phyloP scores from a whole-genome alignment of 495 filamentous ascomycete genomes.

The Aspergillus olivimuriae region DNA sequence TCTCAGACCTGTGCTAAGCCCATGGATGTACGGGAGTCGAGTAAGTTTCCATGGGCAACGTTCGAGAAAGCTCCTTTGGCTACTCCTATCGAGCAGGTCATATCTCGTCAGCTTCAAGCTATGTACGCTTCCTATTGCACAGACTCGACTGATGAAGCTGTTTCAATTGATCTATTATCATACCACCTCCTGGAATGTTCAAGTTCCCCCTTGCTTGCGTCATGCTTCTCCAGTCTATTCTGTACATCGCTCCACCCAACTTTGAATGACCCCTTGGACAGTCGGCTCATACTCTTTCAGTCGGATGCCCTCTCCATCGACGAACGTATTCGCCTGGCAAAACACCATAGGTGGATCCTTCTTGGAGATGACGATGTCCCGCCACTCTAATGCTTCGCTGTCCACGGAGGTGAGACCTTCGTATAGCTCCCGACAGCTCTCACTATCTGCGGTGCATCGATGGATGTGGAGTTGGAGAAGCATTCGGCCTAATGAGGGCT shows the following conservation, averaged over 20 bases:
- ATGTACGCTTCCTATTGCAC: too few relatives aligned
- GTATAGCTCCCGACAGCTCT: slow-evolving; percentile 30
- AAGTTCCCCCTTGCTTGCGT: too few relatives aligned
- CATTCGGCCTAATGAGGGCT: slow-evolving; percentile 35
- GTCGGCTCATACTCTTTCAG: slow-evolving; percentile 40
- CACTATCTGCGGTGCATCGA: slow-evolving; percentile 40
- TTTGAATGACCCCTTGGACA: slow-evolving; percentile 33
- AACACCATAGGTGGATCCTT: slow-evolving; percentile 28
- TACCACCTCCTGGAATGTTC: too few relatives aligned
- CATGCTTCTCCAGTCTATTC: too few relatives aligned
- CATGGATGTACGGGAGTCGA: not conserved
- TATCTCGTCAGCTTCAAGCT: too few relatives aligned
- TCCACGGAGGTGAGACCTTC: slow-evolving; percentile 34
- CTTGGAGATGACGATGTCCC: slow-evolving; percentile 29
- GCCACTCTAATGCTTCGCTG: slow-evolving; percentile 27
- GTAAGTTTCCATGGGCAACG: too few relatives aligned
- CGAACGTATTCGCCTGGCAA: slow-evolving; percentile 40
- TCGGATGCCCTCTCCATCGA: slow-evolving; percentile 23
- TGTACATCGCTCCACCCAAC: slow-evolving; percentile 30
- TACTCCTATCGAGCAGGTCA: too few relatives aligned
- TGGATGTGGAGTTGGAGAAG: slow-evolving; percentile 40
- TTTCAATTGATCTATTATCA: too few relatives aligned
- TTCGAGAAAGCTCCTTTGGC: too few relatives aligned
- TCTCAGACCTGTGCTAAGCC: not conserved
- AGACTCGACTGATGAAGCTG: too few relatives aligned